Conservation (phyloP, 805 yeast genomes). For the Wickerhamomyces chambardii region DNA sequence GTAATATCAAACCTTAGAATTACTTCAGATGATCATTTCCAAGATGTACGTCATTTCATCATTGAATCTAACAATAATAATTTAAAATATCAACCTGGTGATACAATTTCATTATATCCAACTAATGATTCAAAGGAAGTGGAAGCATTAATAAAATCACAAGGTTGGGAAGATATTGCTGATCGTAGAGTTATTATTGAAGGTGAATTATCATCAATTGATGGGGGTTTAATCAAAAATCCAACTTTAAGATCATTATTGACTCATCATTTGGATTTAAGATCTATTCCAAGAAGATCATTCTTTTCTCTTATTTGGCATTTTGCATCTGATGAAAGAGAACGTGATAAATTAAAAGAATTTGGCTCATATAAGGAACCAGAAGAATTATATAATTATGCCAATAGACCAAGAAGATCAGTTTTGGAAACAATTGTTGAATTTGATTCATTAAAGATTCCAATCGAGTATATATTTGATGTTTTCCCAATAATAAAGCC, state of each 20-base stretch:
- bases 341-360: slow-evolving; percentile 66
- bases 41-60: slow-evolving; percentile 69
- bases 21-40: slow-evolving; percentile 71
- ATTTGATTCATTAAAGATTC: slow-evolving; percentile 68
- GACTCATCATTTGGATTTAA: slow-evolving; percentile 75
- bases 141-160: slow-evolving; percentile 51
- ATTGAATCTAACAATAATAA: slow-evolving; percentile 24
- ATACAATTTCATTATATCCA: slow-evolving; percentile 72
- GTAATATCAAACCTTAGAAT: slow-evolving; percentile 47
- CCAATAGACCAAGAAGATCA: slow-evolving; percentile 88
- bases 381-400: slow-evolving; percentile 82
- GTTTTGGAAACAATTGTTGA: slow-evolving; percentile 77
- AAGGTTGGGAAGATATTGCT: slow-evolving; percentile 67
- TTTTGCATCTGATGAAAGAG: slow-evolving; percentile 69
- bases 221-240: slow-evolving; percentile 53
- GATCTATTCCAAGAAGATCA: slow-evolving; percentile 74
- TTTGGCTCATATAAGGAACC: slow-evolving; percentile 64
- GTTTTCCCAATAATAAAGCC: slow-evolving; percentile 74
- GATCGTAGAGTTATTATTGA: slow-evolving; percentile 40
- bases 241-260: slow-evolving; percentile 67
- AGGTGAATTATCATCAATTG: slow-evolving; percentile 18
- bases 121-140: slow-evolving; percentile 59
- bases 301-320: slow-evolving; percentile 71
- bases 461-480: slow-evolving; percentile 69
- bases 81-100: slow-evolving; percentile 61